Evolutionary conservation across 2,329 filamentous ascomycete species (phyloP), one percentile per base, ranked within the genome.

Genomic region (Alternaria gansuensis): DNA sequence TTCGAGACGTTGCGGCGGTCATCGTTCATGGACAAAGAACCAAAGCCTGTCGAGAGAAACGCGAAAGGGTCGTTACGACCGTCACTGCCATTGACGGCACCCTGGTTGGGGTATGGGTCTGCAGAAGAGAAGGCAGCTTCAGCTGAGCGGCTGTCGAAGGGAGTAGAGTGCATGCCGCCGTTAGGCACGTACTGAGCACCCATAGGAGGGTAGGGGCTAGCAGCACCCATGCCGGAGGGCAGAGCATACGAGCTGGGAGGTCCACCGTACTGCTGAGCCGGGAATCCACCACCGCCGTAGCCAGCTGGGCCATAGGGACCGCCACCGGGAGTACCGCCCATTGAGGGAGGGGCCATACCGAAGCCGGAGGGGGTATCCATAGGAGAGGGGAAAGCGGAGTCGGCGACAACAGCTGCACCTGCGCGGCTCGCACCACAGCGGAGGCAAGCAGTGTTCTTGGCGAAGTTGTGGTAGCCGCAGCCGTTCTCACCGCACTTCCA

Each of bases 401-500:
- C 95, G 29, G 94, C 94, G 57, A 98, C 92, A 50, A 99, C 91
- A 14, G 94, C 93, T 59, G 95, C 95, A 63, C 91, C 92, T 61
- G 94, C 94, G 70, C 95, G 92, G 78, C 93, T 96, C 52, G 94
- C 95, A 77, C 95, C 95, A 76, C 95, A 99, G 60, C 95, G 91
- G 63, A 99, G 87, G 79, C 95, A 99, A 80, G 92, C 96, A 57
- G 98, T 94, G 73, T 99, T 99, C 87, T 99, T 99, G 62, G 95
- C 95, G 76, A 99, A 99, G 82, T 99, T 99, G 83, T 99, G 95
- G 79, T 99, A 99, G 58, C 91, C 92, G 77, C 95, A 99, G 36
- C 93, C 93, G 75, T 99, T 95, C 66, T 95, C 95, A 56, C 95
- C 95, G 75, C 95, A 99, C 80, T 97, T 97, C 95, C 95, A 99